A percentile compares a stretch with the other conserved stretches of the same genome.
Conservation (phyloP, 345 rosid genomes). For the Corchorus capsularis region DNA sequence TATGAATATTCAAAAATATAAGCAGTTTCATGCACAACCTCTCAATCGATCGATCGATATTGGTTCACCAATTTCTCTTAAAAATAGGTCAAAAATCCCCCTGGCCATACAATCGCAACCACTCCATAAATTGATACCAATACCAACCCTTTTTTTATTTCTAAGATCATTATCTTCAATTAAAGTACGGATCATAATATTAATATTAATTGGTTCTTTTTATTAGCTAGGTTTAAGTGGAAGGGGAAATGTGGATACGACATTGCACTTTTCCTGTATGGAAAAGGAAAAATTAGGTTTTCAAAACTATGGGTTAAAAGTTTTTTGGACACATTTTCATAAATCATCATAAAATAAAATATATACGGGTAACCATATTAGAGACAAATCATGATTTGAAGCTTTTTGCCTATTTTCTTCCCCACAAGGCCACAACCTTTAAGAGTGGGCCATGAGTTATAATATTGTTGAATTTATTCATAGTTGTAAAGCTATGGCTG, state of each 20-base stretch:
- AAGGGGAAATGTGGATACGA: neutral
- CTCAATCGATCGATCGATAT: no score
- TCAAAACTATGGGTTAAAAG: neutral
- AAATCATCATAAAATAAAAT: neutral
- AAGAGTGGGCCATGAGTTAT: neutral
- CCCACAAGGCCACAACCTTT: neutral
- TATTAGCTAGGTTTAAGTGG: neutral
- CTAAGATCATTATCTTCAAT: slow-evolving; percentile 10
- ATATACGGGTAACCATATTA: neutral
- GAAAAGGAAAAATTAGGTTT: neutral
- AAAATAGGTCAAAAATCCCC: neutral
- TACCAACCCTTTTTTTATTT: neutral
- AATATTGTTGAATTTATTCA: neutral
- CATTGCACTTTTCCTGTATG: neutral
- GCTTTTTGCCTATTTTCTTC: neutral
- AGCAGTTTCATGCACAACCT: no score
- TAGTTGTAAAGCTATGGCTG: neutral
- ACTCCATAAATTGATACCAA: neutral
- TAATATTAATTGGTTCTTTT: no score
- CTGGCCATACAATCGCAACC: slow-evolving; percentile 8
- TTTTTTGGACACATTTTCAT: neutral
- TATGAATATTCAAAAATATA: neutral
- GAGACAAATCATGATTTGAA: neutral
- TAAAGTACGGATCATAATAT: neutral
- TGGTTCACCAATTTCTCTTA: no score